These are phyloP conservation scores for Podospora appendiculata DNA, from an alignment of 495 filamentous ascomycete species.

Conservation along the genomic window DNA sequence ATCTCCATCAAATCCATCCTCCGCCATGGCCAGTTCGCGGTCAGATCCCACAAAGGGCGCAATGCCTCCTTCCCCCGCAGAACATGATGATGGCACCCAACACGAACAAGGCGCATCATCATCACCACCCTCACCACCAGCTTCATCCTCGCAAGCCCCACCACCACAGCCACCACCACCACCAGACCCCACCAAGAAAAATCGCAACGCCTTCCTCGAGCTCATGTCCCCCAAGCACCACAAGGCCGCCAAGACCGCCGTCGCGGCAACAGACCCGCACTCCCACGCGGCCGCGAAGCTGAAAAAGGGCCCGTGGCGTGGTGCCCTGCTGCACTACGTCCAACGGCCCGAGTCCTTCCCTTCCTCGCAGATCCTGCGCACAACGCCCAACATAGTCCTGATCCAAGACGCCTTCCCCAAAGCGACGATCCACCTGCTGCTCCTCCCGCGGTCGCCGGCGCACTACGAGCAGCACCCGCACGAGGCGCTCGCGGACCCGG, in stretches of 20 bases:
- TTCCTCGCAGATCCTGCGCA: conserved; percentile 52
- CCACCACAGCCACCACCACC: not conserved
- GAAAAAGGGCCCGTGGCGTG: conserved; percentile 34
- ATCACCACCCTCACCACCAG: too few species aligned
- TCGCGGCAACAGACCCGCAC: not conserved
- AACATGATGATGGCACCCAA: too few species aligned
- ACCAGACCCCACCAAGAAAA: not conserved
- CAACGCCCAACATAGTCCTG: conserved; percentile 64
- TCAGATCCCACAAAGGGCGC: too few species aligned
- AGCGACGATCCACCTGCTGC: conserved; percentile 72
- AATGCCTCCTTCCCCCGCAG: too few species aligned
- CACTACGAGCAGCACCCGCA: conserved; percentile 65
- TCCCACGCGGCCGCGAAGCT: not conserved
- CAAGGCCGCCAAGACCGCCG: conserved; percentile 24
- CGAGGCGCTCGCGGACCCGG: conserved; percentile 63
- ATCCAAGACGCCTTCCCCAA: conserved; percentile 85
- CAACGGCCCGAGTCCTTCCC: conserved; percentile 58
- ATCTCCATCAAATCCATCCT: too few species aligned
- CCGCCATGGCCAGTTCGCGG: too few species aligned
- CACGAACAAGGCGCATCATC: too few species aligned
- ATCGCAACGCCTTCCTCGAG: conserved; percentile 44
- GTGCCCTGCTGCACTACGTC: conserved; percentile 67
- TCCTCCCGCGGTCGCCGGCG: conserved; percentile 65
- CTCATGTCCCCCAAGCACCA: conserved; percentile 55
- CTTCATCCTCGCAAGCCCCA: too few species aligned